Percentiles rank a stretch among this genome's conserved stretches.
These are phyloP conservation scores for Neurospora sp. DNA, from an alignment of 495 filamentous ascomycete genomes.

Conservation along the genomic window DNA sequence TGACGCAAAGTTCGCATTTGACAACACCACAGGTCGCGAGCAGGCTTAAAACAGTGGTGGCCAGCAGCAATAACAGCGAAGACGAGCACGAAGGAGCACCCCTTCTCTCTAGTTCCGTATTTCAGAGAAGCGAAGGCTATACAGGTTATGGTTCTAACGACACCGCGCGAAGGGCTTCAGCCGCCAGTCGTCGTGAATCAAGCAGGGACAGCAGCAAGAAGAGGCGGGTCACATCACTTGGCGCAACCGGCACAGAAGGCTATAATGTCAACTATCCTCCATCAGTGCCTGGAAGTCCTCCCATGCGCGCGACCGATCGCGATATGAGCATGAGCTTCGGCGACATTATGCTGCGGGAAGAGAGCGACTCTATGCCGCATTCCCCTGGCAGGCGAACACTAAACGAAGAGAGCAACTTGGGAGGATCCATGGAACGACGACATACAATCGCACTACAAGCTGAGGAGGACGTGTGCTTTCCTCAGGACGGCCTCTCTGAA, in stretches of 20 bases:
- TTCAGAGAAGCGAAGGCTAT: constrained; percentile 19
- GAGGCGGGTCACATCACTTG: constrained; percentile 24
- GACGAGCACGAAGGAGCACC: constrained; percentile 50
- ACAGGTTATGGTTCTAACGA: constrained; percentile 31
- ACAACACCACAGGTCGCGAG: constrained; percentile 21
- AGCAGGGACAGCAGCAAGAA: constrained; percentile 29
- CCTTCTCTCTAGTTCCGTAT: constrained; percentile 35
- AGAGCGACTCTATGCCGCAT: constrained; percentile 29
- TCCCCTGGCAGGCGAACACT: constrained; percentile 24
- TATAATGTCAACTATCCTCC: constrained; percentile 97
- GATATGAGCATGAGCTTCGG: constrained; percentile 54
- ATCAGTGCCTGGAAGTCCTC: constrained; percentile 75
- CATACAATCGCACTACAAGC: constrained; percentile 45
- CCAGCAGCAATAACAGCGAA: constrained; percentile 28
- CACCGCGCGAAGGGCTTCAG: constrained; percentile 11
- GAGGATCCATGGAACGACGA: constrained; percentile 29
- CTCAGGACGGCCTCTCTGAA: constrained; percentile 65
- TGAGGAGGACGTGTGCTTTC: constrained; percentile 90
- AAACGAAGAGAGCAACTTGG: constrained; percentile 26
- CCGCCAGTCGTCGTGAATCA: constrained; percentile 30
- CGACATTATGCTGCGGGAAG: constrained; percentile 64
- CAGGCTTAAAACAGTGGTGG: constrained; percentile 21
- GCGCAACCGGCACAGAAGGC: constrained; percentile 22
- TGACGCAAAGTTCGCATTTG: constrained; percentile 23
- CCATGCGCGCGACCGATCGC: constrained; percentile 36